Base-by-base conservation (phyloP, 192 early-diverging fungal genomes). In the Umbelopsis ramanniana region DNA sequence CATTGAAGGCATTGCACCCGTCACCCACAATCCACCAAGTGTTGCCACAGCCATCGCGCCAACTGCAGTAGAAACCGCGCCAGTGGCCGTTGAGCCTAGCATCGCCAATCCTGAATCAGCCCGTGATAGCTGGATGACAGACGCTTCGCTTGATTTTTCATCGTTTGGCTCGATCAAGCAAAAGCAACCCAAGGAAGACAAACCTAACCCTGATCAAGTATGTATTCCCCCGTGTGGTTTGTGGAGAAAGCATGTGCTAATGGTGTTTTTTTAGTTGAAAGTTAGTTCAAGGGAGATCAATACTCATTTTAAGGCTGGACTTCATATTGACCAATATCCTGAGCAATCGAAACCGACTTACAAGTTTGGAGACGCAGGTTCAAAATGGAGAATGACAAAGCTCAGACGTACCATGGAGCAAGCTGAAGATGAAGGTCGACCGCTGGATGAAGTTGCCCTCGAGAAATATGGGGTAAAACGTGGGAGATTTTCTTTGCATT, bases 361-460 rank as follows among this genome's bases (percentile, higher is more conserved):
- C 69, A 79, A 81, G 21, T 79, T 83, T 72, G 85, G 85, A 4
- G 85, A 86, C 63, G 83, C 83, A 12, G 87, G 87, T 7, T 89
- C 86, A 21, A 86, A 67, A 33, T 95, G 93, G 93, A 80, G 92
- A 52, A 95, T 95, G 92, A 90, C 90, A 72, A 93, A 93, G 63
- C 79, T 95, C 29, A 86, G 83, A 66, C 80, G 89, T 38, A 81
- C 88, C 24, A 80, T 78, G 72, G 91, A 95, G 55, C 83, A 87
- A 14, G 91, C 92, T 6, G 84, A 87, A 53, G 90, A 92, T 63
- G 88, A 91, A 66, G 82, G 82, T 9, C 77, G 87, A 26, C 54
- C 81, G 9, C 71, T 90, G 15, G 80, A 91, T 21, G 87, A 92
- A 37, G 84, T 94, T 22, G 92, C 88, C 6, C 11, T 91, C 10